These are phyloP conservation scores for Centaurea solstitialis DNA, from an alignment of 129 eudicot genomes.

Conservation along the genomic window DNA sequence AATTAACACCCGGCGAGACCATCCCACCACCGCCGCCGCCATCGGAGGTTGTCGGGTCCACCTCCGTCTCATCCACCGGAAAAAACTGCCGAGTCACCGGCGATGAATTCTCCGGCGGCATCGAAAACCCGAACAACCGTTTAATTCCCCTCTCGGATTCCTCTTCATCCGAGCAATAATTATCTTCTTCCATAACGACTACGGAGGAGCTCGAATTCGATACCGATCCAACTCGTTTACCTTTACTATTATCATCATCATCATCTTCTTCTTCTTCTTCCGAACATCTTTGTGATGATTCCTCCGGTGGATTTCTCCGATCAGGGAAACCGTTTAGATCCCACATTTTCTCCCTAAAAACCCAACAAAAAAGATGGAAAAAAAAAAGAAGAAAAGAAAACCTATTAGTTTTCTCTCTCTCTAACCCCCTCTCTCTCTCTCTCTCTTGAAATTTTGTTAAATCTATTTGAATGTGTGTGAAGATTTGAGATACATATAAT, in stretches of 20 bases:
- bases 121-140: conserved; percentile 55
- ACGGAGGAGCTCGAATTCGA: conserved; percentile 73
- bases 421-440: not conserved
- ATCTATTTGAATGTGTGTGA: not conserved
- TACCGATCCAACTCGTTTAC: conserved; percentile 65
- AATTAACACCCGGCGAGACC: conserved; percentile 8
- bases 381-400: not conserved
- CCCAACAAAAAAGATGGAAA: conserved; percentile 1
- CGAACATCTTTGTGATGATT: conserved; percentile 5
- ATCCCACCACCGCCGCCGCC: conserved; percentile 25
- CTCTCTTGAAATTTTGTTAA: too few species aligned
- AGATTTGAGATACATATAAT: conserved; percentile 11
- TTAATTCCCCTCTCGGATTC: not conserved
- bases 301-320: conserved; percentile 21
- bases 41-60: conserved; percentile 30
- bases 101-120: conserved; percentile 30
- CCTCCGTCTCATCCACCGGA: conserved; percentile 67
- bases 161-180: conserved; percentile 51
- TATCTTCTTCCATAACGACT: conserved; percentile 56
- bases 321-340: conserved; percentile 83
- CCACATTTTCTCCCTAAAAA: conserved; percentile 64
- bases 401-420: not conserved
- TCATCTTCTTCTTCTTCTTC: conserved; percentile 8
- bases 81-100: conserved; percentile 81
- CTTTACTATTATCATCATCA: conserved; percentile 25